These are phyloP conservation scores for Monosporascus ibericus DNA, from an alignment of 2,329 filamentous ascomycete species.

Conservation along the genomic window DNA sequence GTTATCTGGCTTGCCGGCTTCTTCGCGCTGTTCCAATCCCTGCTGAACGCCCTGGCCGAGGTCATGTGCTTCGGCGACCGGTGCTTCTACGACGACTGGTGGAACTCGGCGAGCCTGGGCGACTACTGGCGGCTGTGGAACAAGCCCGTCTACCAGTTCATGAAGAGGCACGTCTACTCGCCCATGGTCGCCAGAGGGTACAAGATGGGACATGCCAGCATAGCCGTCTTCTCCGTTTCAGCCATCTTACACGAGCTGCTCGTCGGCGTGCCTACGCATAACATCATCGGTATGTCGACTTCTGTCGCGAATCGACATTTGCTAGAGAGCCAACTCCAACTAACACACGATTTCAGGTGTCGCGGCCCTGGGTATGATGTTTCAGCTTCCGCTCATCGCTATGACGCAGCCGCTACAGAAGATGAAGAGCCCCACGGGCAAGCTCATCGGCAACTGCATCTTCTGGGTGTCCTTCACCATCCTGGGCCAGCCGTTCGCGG, in stretches of 20 bases:
- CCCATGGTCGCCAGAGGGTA: constrained; percentile 83
- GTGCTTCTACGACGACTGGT: constrained; percentile 96
- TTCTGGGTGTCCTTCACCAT: constrained; percentile 98
- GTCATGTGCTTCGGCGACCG: constrained; percentile 85
- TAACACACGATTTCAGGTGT: constrained; percentile 52
- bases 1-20: constrained; percentile 98
- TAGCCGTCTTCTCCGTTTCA: constrained; percentile 81
- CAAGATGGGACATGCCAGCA: constrained; percentile 62
- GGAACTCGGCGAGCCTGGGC: constrained; percentile 84
- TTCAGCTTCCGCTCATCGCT: constrained; percentile 82
- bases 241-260: constrained; percentile 87
- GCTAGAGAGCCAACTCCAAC: neutral
- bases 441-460: constrained; percentile 81
- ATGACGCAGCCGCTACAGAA: constrained; percentile 75
- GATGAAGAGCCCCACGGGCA: constrained; percentile 68
- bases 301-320: neutral
- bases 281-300: constrained; percentile 64
- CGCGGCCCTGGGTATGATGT: constrained; percentile 88
- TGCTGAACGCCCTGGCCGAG: constrained; percentile 86
- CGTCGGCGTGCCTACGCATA: constrained; percentile 91
- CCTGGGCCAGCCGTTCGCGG: constrained; percentile 88
- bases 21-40: constrained; percentile 91
- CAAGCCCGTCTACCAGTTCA: constrained; percentile 94
- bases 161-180: constrained; percentile 88
- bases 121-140: constrained; percentile 97